Conservation (phyloP, 163 green algal species). For the Volvox carteri region DNA sequence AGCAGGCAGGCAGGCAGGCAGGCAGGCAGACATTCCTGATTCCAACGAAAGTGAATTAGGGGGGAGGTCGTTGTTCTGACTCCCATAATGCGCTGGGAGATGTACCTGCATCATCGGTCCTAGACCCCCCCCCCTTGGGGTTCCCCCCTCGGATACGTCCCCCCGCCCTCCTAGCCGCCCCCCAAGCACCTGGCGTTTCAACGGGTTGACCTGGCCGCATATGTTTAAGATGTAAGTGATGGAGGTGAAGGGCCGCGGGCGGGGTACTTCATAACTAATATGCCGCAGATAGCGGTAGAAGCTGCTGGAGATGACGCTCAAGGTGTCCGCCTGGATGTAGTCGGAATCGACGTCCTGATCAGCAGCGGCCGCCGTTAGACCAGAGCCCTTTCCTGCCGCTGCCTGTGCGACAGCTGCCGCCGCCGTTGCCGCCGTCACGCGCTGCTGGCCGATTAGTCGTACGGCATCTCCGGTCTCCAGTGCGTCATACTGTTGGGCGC, state of each 20-base stretch:
- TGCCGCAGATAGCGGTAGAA: not conserved
- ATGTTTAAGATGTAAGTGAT: constrained; percentile 35
- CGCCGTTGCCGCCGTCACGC: not conserved
- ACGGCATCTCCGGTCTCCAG: constrained; percentile 29
- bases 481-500: not conserved
- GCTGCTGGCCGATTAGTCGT: not conserved
- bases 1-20: too few relatives aligned
- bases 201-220: constrained; percentile 11
- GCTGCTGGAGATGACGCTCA: not conserved
- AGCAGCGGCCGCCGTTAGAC: too few relatives aligned
- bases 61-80: too few relatives aligned
- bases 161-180: too few relatives aligned
- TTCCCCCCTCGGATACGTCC: too few relatives aligned
- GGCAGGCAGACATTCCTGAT: too few relatives aligned
- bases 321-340: not conserved
- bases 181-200: constrained; percentile 1
- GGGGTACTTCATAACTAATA: not conserved
- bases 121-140: too few relatives aligned
- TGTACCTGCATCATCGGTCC: too few relatives aligned
- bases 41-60: too few relatives aligned
- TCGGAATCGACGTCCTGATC: constrained; percentile 1
- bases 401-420: not conserved
- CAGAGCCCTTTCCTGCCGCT: not conserved
- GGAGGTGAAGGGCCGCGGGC: not conserved
- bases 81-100: too few relatives aligned